A percentile compares a stretch with the other conserved stretches of the same genome.
Conservation (phyloP, 2,329 filamentous ascomycete species). For the Fusarium chuoi region DNA sequence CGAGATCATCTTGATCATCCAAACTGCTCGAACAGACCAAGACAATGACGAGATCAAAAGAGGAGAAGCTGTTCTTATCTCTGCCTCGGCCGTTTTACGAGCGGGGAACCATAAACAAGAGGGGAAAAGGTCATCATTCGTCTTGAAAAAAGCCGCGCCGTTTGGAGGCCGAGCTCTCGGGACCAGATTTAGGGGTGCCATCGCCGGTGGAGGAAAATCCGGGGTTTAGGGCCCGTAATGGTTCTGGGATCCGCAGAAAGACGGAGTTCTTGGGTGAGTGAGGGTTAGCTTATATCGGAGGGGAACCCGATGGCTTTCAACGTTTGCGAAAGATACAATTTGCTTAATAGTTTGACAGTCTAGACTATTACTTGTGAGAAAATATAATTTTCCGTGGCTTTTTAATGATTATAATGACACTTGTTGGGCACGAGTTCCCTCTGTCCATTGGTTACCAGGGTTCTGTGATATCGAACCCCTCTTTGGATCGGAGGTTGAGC, state of each 20-base stretch:
- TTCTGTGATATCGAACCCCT: background rate
- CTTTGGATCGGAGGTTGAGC: background rate
- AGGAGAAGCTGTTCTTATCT: background rate
- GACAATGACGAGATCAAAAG: background rate
- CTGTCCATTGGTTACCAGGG: background rate
- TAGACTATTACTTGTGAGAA: fast-evolving
- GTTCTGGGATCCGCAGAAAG: background rate
- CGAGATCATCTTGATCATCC: background rate
- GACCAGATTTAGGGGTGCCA: background rate
- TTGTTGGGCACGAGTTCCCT: fast-evolving
- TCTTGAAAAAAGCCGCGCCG: background rate
- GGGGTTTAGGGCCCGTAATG: background rate
- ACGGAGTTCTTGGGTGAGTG: background rate
- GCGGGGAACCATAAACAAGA: conserved; percentile 1
- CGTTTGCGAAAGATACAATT: background rate
- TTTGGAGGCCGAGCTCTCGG: background rate
- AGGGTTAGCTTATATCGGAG: conserved; percentile 4
- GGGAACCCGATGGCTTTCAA: background rate
- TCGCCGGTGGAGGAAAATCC: conserved; percentile 9
- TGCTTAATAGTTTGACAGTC: background rate
- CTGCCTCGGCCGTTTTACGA: background rate
- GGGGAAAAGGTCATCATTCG: background rate
- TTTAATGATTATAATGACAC: background rate
- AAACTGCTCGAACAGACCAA: background rate
- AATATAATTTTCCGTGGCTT: background rate